Base-by-base conservation (phyloP, 2,329 filamentous ascomycete genomes). In the Diaporthe caulivora region DNA sequence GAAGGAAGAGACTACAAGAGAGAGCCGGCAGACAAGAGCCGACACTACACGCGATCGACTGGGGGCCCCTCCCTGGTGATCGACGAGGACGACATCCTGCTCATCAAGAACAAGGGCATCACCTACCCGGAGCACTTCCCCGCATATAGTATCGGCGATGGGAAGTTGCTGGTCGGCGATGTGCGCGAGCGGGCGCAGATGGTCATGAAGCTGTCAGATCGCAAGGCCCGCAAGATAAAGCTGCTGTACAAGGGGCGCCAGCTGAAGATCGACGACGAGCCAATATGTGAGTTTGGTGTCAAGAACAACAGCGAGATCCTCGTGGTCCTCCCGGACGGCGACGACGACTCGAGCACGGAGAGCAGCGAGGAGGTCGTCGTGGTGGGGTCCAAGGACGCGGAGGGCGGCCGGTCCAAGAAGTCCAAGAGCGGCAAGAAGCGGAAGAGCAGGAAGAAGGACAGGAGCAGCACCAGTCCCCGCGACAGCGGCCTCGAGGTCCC, bases 161-260 rank as follows among this genome's bases (percentile, higher is more conserved):
- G 93, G 60, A 92, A 93, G 79, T 84, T 95, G 72, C 87, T 86
- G 44, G 90, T 95, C 44, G 83, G 86, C 70, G 92, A 94, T 77
- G 87, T 95, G 42, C 88, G 90, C 72, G 87, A 92, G 70, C 91
- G 92, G n/a, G 89, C 91, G 7, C 91, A 89, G 70, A 86, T 92
- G 77, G 87, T 94, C 80, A 88, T 94, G 83, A 89, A 90, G 69
- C 83, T 94, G 42, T 86, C 88, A 7, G 87, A 91, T 58, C 84
- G 85, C 78, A 80, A 86, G 79, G 81, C 84, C 10, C 82, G 82
- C 40, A 84, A 87, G 60, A 85, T 95, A 80, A 93, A 92, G 81
- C 86, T 95, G 79, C 86, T 93, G 73, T 94, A 93, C 85, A 94
- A 94, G 81, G 93, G 93, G 71, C 88, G 88, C 75, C 90, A 92